Percentiles rank a stretch among this genome's conserved stretches.
Conservation (phyloP, 441 rosid genomes). For the Pelargonium myrrhifolium region DNA sequence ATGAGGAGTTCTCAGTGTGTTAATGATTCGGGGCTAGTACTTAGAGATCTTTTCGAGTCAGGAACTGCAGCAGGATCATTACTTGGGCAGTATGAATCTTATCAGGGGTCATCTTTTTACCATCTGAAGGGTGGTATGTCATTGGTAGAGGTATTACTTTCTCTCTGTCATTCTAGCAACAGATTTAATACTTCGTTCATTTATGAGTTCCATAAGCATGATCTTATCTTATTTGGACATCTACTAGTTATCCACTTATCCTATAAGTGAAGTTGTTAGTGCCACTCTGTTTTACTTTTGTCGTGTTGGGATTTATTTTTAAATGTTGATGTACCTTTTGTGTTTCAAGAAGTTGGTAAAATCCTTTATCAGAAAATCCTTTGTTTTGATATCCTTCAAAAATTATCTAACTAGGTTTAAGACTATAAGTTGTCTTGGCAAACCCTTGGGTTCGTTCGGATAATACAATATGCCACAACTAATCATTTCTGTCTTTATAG, state of each 20-base stretch:
- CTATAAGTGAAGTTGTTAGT: too few relatives aligned
- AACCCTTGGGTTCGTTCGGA: not conserved
- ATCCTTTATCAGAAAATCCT: not conserved
- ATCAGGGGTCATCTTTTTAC: constrained; percentile 50
- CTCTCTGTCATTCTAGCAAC: constrained; percentile 10
- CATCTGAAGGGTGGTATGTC: constrained; percentile 43
- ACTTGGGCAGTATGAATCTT: constrained; percentile 53
- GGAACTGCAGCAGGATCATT: constrained; percentile 62
- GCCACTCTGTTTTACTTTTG: not conserved
- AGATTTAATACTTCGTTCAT: constrained; percentile 2
- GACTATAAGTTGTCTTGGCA: not conserved
- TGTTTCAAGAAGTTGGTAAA: not conserved
- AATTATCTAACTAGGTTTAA: too few relatives aligned
- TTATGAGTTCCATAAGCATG: constrained; percentile 3
- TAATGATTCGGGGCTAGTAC: constrained; percentile 71
- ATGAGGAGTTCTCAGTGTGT: constrained; percentile 45
- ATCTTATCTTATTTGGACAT: not conserved
- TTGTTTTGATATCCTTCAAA: not conserved
- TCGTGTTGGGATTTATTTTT: not conserved
- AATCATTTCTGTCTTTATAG: constrained; percentile 19
- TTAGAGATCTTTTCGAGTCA: constrained; percentile 68
- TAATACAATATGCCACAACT: not conserved
- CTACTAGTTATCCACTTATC: not conserved
- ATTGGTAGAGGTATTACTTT: constrained; percentile 52
- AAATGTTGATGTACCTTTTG: not conserved